A percentile compares a stretch with the other conserved stretches of the same genome.
These are phyloP conservation scores for Globisporangium spiculum DNA, from an alignment of 352 stramenopile genomes.

Conservation along the genomic window DNA sequence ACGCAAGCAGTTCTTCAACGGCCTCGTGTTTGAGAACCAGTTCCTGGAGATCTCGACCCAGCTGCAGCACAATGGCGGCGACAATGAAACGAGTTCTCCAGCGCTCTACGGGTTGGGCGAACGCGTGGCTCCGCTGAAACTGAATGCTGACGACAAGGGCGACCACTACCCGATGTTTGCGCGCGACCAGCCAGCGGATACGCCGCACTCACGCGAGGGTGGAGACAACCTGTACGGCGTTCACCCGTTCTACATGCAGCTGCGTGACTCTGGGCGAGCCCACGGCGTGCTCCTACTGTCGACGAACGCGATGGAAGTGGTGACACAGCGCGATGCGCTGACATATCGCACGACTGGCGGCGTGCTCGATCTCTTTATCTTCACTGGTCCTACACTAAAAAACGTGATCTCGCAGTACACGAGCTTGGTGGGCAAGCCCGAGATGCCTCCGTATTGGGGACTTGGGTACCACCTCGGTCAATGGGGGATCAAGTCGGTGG, in stretches of 20 bases:
- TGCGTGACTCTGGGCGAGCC: constrained; percentile 36
- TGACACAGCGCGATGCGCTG: constrained; percentile 53
- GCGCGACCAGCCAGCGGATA: constrained; percentile 22
- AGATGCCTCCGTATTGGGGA: constrained; percentile 82
- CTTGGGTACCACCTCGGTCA: constrained; percentile 82
- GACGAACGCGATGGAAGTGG: constrained; percentile 86
- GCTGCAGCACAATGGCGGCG: constrained; percentile 21
- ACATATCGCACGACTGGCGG: constrained; percentile 81
- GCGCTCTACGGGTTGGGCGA: constrained; percentile 79
- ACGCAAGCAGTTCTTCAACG: constrained; percentile 42
- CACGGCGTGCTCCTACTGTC: constrained; percentile 81
- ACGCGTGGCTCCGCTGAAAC: constrained; percentile 36
- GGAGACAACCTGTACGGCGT: constrained; percentile 80
- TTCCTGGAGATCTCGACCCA: constrained; percentile 85
- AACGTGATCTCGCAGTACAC: constrained; percentile 79
- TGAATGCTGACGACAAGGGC: constrained; percentile 40
- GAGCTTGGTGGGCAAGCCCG: constrained; percentile 61
- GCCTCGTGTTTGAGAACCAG: constrained; percentile 83
- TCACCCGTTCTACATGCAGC: constrained; percentile 76
- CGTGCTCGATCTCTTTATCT: constrained; percentile 81
- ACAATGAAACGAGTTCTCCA: constrained; percentile 19
- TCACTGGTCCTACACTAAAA: constrained; percentile 50
- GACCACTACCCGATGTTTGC: constrained; percentile 77
- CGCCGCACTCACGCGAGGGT: constrained; percentile 28
- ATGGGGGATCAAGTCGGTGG: constrained; percentile 32